These are phyloP conservation scores for Penicillium malachiteum DNA, from an alignment of 495 filamentous ascomycete species.

Conservation along the genomic window DNA sequence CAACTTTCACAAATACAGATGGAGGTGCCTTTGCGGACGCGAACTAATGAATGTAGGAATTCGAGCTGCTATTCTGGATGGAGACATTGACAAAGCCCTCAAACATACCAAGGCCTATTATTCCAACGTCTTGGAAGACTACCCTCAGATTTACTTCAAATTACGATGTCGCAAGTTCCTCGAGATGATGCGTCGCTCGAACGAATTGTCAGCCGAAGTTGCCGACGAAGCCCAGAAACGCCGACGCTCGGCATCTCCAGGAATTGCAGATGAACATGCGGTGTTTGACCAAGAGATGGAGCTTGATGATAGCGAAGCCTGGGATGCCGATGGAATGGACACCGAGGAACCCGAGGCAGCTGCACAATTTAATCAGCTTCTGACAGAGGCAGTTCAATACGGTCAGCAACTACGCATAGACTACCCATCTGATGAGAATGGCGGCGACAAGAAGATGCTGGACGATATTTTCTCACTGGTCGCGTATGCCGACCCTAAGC, in stretches of 20 bases:
- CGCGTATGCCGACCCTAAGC: slow-evolving; percentile 78
- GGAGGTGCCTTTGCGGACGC: background rate
- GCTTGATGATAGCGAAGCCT: slow-evolving; percentile 63
- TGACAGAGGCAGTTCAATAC: slow-evolving; percentile 72
- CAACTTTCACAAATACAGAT: background rate
- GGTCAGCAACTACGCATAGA: slow-evolving; percentile 76
- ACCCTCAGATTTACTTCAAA: slow-evolving; percentile 87
- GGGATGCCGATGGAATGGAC: slow-evolving; percentile 55
- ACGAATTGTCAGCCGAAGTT: slow-evolving; percentile 52
- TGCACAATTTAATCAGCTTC: slow-evolving; percentile 52
- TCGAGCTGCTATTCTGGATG: slow-evolving; percentile 82
- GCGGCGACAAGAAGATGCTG: slow-evolving; percentile 71
- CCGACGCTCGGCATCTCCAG: slow-evolving; percentile 31
- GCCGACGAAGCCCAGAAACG: slow-evolving; percentile 25
- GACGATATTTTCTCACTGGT: slow-evolving; percentile 86
- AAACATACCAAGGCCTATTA: slow-evolving; percentile 78
- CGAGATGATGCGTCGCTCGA: slow-evolving; percentile 87
- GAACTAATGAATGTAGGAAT: slow-evolving; percentile 59
- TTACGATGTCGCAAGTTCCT: slow-evolving; percentile 89
- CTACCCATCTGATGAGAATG: slow-evolving; percentile 64
- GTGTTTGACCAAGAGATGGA: slow-evolving; percentile 74
- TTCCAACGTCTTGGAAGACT: slow-evolving; percentile 75
- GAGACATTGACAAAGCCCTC: slow-evolving; percentile 88
- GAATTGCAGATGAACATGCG: slow-evolving; percentile 42
- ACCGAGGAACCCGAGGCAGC: slow-evolving; percentile 43